Conservation (phyloP, 2,329 filamentous ascomycete genomes). For the Colletotrichum sp. region DNA sequence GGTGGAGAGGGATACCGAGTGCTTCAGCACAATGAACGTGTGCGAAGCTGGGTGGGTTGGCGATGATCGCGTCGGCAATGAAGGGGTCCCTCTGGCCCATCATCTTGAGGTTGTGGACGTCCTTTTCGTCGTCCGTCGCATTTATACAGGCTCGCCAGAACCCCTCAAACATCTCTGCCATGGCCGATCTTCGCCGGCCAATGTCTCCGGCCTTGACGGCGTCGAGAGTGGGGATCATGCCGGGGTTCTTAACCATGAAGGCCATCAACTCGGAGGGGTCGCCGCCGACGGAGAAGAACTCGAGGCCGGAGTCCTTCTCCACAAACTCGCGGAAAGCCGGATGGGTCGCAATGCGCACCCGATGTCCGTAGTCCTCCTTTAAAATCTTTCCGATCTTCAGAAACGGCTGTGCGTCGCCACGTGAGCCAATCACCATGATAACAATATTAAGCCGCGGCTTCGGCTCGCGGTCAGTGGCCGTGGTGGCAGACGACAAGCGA, state of each 20-base stretch:
- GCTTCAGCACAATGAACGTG: slow-evolving; percentile 83
- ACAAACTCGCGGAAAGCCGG: slow-evolving; percentile 79
- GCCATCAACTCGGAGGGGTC: slow-evolving; percentile 84
- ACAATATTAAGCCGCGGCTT: slow-evolving; percentile 74
- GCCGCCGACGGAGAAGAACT: slow-evolving; percentile 83
- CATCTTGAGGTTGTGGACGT: slow-evolving; percentile 66
- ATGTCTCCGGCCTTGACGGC: slow-evolving; percentile 78
- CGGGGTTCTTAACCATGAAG: slow-evolving; percentile 87
- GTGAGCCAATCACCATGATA: slow-evolving; percentile 82
- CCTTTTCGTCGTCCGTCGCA: slow-evolving; percentile 71
- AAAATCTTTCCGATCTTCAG: slow-evolving; percentile 76
- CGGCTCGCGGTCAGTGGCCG: slow-evolving; percentile 32
- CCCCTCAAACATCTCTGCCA: slow-evolving; percentile 84
- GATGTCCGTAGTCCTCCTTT: slow-evolving; percentile 73
- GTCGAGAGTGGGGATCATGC: slow-evolving; percentile 76
- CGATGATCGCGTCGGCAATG: slow-evolving; percentile 81
- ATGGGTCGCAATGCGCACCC: slow-evolving; percentile 80
- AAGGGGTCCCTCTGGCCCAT: slow-evolving; percentile 67
- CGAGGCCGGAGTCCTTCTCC: slow-evolving; percentile 72
- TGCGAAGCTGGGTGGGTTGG: slow-evolving; percentile 80
- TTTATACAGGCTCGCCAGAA: slow-evolving; percentile 83
- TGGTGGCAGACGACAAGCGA: slow-evolving; percentile 35
- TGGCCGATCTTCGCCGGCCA: slow-evolving; percentile 67
- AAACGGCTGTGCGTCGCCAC: slow-evolving; percentile 84
- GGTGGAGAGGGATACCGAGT: slow-evolving; percentile 75